Conservation (phyloP, 495 filamentous ascomycete genomes). For the Rostrohypoxylon terebratum region DNA sequence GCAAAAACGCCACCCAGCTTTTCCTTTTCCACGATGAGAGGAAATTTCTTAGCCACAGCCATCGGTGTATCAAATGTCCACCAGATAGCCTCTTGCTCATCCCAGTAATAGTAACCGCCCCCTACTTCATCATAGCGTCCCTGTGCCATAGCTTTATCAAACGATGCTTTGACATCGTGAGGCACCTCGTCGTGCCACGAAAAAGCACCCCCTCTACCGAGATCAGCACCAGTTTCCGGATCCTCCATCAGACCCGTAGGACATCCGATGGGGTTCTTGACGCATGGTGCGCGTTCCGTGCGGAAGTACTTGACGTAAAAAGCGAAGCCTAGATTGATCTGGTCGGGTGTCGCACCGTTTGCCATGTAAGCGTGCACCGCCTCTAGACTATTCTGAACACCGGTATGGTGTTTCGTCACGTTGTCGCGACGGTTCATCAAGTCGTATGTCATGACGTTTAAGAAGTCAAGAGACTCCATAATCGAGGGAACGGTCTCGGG, state of each 20-base stretch:
- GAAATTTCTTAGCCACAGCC: constrained; percentile 72
- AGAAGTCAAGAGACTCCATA: constrained; percentile 72
- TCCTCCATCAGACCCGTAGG: constrained; percentile 72
- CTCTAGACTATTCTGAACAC: constrained; percentile 65
- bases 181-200: constrained; percentile 69
- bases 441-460: constrained; percentile 87
- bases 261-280: constrained; percentile 69
- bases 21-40: constrained; percentile 66
- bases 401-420: constrained; percentile 74
- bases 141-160: constrained; percentile 62
- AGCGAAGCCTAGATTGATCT: constrained; percentile 78
- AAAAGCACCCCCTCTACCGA: constrained; percentile 70
- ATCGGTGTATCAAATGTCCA: constrained; percentile 81
- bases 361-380: constrained; percentile 70
- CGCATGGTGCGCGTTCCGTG: constrained; percentile 65
- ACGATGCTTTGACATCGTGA: constrained; percentile 58
- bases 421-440: constrained; percentile 80
- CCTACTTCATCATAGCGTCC: constrained; percentile 68
- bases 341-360: constrained; percentile 65
- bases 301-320: constrained; percentile 81
- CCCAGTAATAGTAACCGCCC: constrained; percentile 79
- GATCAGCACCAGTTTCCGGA: constrained; percentile 70
- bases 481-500: constrained; percentile 71
- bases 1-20: constrained; percentile 77
- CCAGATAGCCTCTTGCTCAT: constrained; percentile 68